Evolutionary conservation across 2,329 filamentous ascomycete genomes (phyloP).

Genomic region (Calonectria naviculata): DNA sequence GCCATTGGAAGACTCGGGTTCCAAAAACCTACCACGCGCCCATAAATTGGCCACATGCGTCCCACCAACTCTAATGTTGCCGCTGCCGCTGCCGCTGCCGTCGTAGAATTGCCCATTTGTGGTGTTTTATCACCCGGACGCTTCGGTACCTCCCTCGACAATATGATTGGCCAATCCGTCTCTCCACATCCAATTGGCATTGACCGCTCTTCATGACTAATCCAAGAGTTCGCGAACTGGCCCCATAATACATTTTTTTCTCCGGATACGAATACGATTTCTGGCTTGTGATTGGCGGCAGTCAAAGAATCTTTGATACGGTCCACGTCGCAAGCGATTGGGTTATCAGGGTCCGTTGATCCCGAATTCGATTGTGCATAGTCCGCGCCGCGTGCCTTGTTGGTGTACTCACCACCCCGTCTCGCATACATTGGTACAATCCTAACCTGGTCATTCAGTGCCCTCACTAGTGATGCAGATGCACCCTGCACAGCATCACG

Average conservation of each 20-base stretch:
- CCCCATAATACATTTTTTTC: not conserved
- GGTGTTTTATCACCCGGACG: conserved; percentile 16
- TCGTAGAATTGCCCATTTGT: conserved; percentile 4
- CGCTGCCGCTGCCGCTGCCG: not conserved
- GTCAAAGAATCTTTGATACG: not conserved
- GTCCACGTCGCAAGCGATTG: conserved; percentile 10
- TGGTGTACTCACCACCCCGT: not conserved
- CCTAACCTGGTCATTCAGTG: not conserved
- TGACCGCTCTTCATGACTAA: conserved; percentile 37
- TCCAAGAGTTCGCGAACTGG: not conserved
- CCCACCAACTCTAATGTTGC: not conserved
- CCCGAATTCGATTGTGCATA: conserved; percentile 25
- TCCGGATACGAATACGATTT: conserved; percentile 40
- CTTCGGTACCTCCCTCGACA: not conserved
- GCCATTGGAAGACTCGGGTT: too few species aligned
- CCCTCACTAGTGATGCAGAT: not conserved
- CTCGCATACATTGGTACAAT: not conserved
- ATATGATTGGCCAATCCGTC: conserved; percentile 23
- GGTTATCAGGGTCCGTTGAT: not conserved
- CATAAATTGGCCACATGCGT: not conserved
- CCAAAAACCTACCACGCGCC: not conserved
- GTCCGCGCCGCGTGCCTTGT: not conserved
- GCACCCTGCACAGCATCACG: conserved; percentile 7
- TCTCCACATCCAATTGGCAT: conserved; percentile 22
- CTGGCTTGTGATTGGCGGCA: conserved; percentile 1